Conservation (phyloP, 2,329 filamentous ascomycete species). For the Verticillium nonalfalfae region DNA sequence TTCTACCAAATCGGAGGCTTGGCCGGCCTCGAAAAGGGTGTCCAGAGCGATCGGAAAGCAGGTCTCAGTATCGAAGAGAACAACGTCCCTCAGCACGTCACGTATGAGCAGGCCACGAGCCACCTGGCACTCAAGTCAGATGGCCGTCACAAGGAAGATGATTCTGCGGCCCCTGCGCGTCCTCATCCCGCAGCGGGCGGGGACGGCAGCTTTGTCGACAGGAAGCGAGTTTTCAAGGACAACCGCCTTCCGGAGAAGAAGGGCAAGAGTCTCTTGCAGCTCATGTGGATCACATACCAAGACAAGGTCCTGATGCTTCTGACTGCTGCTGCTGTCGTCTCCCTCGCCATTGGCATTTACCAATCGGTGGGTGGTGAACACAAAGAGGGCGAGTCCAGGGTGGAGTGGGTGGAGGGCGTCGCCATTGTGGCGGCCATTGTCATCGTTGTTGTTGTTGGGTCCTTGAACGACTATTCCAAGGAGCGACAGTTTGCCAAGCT, state of each 20-base stretch:
- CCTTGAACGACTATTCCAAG: constrained; percentile 75
- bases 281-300: constrained; percentile 80
- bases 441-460: constrained; percentile 72
- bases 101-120: constrained; percentile 63
- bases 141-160: constrained; percentile 8
- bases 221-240: constrained; percentile 64
- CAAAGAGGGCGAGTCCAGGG: constrained; percentile 40
- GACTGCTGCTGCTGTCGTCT: constrained; percentile 64
- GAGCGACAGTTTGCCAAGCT: constrained; percentile 73
- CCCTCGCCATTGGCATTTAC: constrained; percentile 68
- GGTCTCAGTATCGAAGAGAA: constrained; percentile 76
- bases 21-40: constrained; percentile 69
- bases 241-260: constrained; percentile 70
- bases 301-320: constrained; percentile 74
- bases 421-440: constrained; percentile 75
- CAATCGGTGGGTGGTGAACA: constrained; percentile 62
- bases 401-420: constrained; percentile 78
- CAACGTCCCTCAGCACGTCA: constrained; percentile 55
- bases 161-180: not conserved
- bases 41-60: constrained; percentile 64
- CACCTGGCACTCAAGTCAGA: constrained; percentile 1
- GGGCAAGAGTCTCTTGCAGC: constrained; percentile 63
- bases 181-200: not conserved
- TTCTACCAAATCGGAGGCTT: constrained; percentile 78
- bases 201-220: constrained; percentile 45